Conservation (phyloP, 2,329 filamentous ascomycete genomes). For the Monosporascus sp. region DNA sequence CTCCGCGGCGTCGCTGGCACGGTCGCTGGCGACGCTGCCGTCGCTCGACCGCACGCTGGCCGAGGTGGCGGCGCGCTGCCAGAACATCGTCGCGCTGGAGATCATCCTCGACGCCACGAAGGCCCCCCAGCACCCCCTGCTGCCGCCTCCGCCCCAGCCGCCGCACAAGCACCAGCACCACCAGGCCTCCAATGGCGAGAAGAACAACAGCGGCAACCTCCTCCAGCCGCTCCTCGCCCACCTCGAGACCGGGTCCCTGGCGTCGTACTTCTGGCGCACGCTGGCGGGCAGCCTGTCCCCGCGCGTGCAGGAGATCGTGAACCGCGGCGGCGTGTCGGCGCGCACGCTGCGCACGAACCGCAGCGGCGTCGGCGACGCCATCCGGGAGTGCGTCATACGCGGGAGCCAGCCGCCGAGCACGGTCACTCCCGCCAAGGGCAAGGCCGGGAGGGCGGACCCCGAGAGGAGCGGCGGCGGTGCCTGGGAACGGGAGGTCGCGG, state of each 20-base stretch:
- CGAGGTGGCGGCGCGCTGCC: conserved; percentile 79
- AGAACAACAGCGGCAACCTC: conserved; percentile 42
- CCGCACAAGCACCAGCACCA: conserved; percentile 6
- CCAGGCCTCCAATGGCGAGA: neutral
- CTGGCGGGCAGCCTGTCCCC: conserved; percentile 72
- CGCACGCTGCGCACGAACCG: conserved; percentile 74
- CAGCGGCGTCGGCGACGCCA: conserved; percentile 67
- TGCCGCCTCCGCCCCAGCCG: conserved; percentile 31
- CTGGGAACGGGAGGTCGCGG: conserved; percentile 89
- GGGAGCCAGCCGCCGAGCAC: conserved; percentile 66
- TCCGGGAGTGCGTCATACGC: conserved; percentile 76
- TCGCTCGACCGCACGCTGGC: conserved; percentile 74
- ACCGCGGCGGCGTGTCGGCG: conserved; percentile 76
- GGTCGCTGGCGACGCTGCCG: conserved; percentile 74
- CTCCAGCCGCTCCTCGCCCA: conserved; percentile 67
- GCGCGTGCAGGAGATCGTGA: conserved; percentile 78
- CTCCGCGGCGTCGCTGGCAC: conserved; percentile 67
- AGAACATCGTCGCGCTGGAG: conserved; percentile 87
- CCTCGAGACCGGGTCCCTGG: conserved; percentile 83
- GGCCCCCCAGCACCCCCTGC: conserved; percentile 62
- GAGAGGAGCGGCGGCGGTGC: conserved; percentile 44
- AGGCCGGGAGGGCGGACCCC: conserved; percentile 34
- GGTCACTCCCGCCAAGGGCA: conserved; percentile 38
- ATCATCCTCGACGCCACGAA: conserved; percentile 65
- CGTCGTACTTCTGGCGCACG: conserved; percentile 90